Conservation (phyloP, 495 filamentous ascomycete species). For the Acidomyces sp. region DNA sequence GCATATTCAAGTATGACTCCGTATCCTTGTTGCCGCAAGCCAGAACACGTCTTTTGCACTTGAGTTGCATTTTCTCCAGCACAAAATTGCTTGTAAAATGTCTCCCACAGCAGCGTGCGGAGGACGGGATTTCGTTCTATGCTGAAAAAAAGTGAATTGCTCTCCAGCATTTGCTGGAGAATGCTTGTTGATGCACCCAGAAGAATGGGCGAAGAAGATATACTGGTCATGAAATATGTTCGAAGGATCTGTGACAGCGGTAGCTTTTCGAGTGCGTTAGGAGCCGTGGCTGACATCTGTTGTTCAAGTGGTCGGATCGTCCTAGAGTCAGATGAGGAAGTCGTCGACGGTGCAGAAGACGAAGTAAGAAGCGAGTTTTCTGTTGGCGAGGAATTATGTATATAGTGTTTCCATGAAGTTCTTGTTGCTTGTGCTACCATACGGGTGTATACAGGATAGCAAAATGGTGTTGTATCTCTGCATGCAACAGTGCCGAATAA, state of each 20-base stretch:
- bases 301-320: no score
- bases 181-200: conserved; percentile 56
- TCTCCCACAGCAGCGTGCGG: conserved; percentile 48
- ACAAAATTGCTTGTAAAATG: conserved; percentile 79
- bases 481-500: no score
- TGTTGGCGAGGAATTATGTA: no score
- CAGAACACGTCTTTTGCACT: conserved; percentile 44
- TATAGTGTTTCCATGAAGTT: no score
- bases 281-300: no score
- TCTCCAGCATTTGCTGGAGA: conserved; percentile 58
- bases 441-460: no score
- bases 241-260: conserved; percentile 63
- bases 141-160: conserved; percentile 38
- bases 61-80: conserved; percentile 55
- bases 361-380: no score
- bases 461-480: no score
- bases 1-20: conserved; percentile 73
- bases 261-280: conserved; percentile 35
- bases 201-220: conserved; percentile 65
- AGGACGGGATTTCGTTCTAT: conserved; percentile 29
- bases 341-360: no score
- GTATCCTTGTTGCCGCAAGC: conserved; percentile 54
- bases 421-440: no score
- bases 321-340: no score
- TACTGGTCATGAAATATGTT: conserved; percentile 60